Evolutionary conservation across 768 basidiomycete species (phyloP), one percentile per base, ranked within the genome.

Genomic region (Dentipellis sp.): DNA sequence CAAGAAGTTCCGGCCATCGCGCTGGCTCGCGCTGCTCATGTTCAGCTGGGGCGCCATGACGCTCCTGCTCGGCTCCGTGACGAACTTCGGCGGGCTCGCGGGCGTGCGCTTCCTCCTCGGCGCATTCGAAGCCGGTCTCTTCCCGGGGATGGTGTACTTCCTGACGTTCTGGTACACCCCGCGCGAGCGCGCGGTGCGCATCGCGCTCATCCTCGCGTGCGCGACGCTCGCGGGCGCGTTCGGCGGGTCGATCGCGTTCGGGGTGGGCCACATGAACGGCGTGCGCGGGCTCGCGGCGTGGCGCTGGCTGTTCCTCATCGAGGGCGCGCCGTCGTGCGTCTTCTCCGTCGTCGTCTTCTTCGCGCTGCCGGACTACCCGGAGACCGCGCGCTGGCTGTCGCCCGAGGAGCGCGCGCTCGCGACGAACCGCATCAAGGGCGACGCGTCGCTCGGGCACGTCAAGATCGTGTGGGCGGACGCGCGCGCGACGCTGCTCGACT

Each of bases 331-430:
- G 9, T 75, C 75, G 4, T 67, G 72, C 58, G 57, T 72, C 34
- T 66, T 58, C 40, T 61, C 65, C 23, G 19, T 70, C 36, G 48
- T 67, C 3, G 62, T 68, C 5, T 66, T 60, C 42, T 64, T 63
- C 42, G 22, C 65, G 34, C 70, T 78, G 8, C 70, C 73, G 51
- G 80, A 78, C 62, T 78, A 74, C 65, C 77, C 77, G 1, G 75
- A 75, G 38, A 72, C 74, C 4, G 60, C 65, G 17, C 62, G 60
- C 29, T 76, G 76, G 71, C 67, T 79, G 17, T 70, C 68, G 1
- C 67, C 67, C 3, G 63, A 68, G 12, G 76, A 79, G 62, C 66
- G 68, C 22, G 68, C 64, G n/a, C 62, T 70, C 35, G 72, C 75
- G 16, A 50, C 70, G 42, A 62, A 51, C 22, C 48, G 48, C 22